Percentiles rank a stretch among this genome's conserved stretches.
Evolutionary conservation across 495 filamentous ascomycete species (phyloP).

Genomic region (Bombardia bombarda): DNA sequence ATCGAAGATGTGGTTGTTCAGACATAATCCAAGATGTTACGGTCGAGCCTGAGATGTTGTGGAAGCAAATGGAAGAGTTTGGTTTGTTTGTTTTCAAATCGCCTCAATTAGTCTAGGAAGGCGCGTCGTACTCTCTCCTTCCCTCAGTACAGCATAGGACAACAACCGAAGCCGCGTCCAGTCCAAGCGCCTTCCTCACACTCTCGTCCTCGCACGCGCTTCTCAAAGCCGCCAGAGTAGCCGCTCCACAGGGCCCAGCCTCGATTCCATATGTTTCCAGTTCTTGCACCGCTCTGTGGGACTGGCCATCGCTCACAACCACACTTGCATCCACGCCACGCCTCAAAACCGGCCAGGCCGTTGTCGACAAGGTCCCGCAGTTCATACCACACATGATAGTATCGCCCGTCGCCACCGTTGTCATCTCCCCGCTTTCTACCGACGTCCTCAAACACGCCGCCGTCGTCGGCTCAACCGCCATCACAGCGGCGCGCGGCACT

Average conservation of each 20-base stretch:
- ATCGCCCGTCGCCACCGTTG: constrained; percentile 35
- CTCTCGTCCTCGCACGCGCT: constrained; percentile 25
- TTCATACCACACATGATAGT: constrained; percentile 65
- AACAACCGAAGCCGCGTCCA: constrained; percentile 42
- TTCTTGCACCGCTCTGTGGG: constrained; percentile 43
- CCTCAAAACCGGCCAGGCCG: constrained; percentile 51
- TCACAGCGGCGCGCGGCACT: constrained; percentile 18
- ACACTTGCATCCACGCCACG: constrained; percentile 50
- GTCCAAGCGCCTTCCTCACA: constrained; percentile 18
- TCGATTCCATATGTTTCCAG: constrained; percentile 36
- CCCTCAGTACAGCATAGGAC: constrained; percentile 35
- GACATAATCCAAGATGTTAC: no score
- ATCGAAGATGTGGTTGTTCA: no score
- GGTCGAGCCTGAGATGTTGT: no score
- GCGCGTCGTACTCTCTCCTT: constrained; percentile 19
- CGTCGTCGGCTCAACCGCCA: constrained; percentile 56
- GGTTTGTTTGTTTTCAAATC: no score
- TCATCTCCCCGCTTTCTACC: constrained; percentile 35
- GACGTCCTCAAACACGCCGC: constrained; percentile 51
- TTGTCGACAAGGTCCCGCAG: constrained; percentile 56
- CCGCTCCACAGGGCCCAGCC: constrained; percentile 60
- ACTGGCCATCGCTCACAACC: constrained; percentile 48
- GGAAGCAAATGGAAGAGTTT: no score
- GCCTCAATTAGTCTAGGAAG: no score
- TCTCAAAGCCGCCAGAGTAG: constrained; percentile 49